phyloP scores from a whole-genome alignment of 169 alveolate species.

The Cryptosporidium baileyi region DNA sequence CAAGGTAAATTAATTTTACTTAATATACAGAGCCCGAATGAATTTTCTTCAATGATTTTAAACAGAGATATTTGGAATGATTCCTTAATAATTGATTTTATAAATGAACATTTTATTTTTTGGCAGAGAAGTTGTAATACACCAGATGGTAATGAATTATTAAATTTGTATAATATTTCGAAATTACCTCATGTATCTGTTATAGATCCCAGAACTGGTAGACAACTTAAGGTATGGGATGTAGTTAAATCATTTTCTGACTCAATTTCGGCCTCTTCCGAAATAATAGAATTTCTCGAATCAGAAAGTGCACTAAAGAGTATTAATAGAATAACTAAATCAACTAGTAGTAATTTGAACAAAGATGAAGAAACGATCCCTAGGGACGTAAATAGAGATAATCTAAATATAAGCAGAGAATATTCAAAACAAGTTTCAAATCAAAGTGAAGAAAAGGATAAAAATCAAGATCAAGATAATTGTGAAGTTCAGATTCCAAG shows the following conservation, averaged over 20 bases:
- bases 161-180: slow-evolving; percentile 17
- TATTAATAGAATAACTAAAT: background rate
- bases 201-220: slow-evolving; percentile 64
- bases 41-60: slow-evolving; percentile 46
- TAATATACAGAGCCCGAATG: slow-evolving; percentile 53
- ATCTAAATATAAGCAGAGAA: background rate
- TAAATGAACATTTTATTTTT: slow-evolving; percentile 41
- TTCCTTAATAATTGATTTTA: slow-evolving; percentile 32
- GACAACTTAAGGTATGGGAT: slow-evolving; percentile 64
- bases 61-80: slow-evolving; percentile 68
- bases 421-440: background rate
- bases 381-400: background rate
- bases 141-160: slow-evolving; percentile 60
- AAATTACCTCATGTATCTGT: slow-evolving; percentile 63
- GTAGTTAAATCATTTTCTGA: slow-evolving; percentile 54
- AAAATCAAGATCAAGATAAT: background rate
- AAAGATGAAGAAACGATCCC: background rate
- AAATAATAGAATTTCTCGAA: slow-evolving; percentile 50
- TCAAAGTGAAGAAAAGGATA: background rate
- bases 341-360: background rate
- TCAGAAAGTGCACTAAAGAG: slow-evolving; percentile 9
- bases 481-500: slow-evolving; percentile 1
- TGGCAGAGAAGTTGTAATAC: slow-evolving; percentile 61
- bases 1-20: slow-evolving; percentile 20
- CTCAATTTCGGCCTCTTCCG: slow-evolving; percentile 57